Evolutionary conservation across 352 stramenopile species (phyloP).

Genomic region (Thalassiosira delicatula): DNA sequence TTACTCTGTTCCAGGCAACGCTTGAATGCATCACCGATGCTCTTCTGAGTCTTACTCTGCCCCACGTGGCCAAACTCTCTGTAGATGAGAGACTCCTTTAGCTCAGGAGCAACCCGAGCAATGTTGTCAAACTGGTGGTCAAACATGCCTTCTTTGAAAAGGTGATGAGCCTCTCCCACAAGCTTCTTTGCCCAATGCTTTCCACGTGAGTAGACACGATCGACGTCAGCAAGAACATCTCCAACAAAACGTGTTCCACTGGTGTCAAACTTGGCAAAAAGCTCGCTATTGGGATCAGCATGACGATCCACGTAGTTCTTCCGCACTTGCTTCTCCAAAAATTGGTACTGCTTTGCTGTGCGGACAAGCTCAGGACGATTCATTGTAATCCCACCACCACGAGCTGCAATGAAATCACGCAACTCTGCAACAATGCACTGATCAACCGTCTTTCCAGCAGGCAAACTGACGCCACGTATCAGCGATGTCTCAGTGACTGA

Average conservation of each 20-base stretch:
- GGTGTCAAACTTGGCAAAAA: not conserved
- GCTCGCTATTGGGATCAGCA: not conserved
- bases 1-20: not conserved
- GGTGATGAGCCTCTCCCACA: too few species aligned
- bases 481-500: not conserved
- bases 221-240: not conserved
- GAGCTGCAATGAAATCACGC: not conserved
- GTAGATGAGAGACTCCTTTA: slow-evolving; percentile 24
- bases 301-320: not conserved
- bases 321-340: not conserved
- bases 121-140: not conserved
- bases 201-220: too few species aligned
- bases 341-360: not conserved
- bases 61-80: slow-evolving; percentile 10
- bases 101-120: not conserved
- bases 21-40: slow-evolving; percentile 19
- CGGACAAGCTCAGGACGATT: not conserved
- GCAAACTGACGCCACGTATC: not conserved
- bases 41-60: not conserved
- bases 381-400: not conserved
- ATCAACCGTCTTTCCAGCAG: not conserved
- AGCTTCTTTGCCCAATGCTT: not conserved
- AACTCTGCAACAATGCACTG: not conserved
- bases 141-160: not conserved
- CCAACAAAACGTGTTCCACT: not conserved